Evolutionary conservation across 345 rosid genomes (phyloP).

Genomic region (Laguncularia racemosa): DNA sequence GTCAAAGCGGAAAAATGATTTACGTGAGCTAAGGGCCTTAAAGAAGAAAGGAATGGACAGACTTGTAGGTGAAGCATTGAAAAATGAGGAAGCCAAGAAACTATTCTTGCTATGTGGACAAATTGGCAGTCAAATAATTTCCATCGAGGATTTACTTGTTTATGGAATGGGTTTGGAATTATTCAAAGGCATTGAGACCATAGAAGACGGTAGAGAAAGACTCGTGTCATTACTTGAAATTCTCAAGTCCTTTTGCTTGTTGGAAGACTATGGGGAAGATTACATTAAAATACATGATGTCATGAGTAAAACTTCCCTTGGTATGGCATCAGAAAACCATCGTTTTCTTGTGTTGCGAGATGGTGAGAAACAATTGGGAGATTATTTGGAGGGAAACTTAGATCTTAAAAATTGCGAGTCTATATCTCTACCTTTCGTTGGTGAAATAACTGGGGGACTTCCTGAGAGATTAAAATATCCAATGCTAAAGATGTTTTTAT

Average conservation of each 20-base stretch:
- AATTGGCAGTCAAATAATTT: not conserved
- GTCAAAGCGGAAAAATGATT: not conserved
- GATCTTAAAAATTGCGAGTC: not conserved
- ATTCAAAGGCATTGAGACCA: not conserved
- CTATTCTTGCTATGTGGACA: not conserved
- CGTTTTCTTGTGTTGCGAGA: not conserved
- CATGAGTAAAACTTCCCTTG: constrained; percentile 6
- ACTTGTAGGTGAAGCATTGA: not conserved
- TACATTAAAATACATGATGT: constrained; percentile 19
- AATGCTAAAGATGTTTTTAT: not conserved
- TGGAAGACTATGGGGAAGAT: not conserved
- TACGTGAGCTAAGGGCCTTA: not conserved
- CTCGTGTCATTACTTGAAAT: not conserved
- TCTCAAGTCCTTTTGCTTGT: constrained; percentile 18
- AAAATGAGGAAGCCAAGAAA: not conserved
- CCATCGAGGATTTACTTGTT: not conserved
- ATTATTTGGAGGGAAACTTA: not conserved
- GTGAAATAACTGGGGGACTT: constrained; percentile 1
- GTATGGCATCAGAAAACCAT: constrained; percentile 12
- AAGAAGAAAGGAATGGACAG: not conserved
- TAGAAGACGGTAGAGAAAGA: constrained; percentile 7
- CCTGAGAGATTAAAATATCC: constrained; percentile 11
- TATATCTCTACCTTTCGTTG: constrained; percentile 1
- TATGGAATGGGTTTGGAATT: constrained; percentile 12
- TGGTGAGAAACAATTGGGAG: not conserved